phyloP scores from a whole-genome alignment of 2,329 filamentous ascomycete genomes.

The Botrytis squamosa region DNA sequence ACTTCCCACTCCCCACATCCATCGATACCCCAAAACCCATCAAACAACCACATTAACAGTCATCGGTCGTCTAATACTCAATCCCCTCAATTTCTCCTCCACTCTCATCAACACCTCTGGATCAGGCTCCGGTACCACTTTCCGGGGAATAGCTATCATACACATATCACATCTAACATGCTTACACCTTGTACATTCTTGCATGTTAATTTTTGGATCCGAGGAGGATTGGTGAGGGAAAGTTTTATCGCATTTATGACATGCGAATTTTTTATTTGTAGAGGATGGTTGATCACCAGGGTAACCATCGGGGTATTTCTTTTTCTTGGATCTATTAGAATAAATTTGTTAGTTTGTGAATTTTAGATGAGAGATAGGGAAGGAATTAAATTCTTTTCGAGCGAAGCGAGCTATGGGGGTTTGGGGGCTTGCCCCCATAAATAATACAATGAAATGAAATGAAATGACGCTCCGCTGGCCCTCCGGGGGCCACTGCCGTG shows the following conservation, averaged over 20 bases:
- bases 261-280: conserved; percentile 49
- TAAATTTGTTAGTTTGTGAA: conserved; percentile 21
- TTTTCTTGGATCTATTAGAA: conserved; percentile 56
- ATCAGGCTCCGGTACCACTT: conserved; percentile 60
- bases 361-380: accelerated
- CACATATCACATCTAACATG: conserved; percentile 61
- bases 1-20: not conserved
- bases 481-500: not conserved
- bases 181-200: conserved; percentile 58
- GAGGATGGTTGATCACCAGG: conserved; percentile 53
- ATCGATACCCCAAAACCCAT: not conserved
- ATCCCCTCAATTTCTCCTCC: conserved; percentile 51
- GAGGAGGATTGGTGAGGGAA: conserved; percentile 44
- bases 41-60: not conserved
- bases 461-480: not conserved
- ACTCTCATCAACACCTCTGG: conserved; percentile 58
- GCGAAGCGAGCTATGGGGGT: not conserved
- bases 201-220: conserved; percentile 31
- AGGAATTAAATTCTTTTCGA: not conserved
- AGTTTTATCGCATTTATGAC: conserved; percentile 60
- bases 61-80: conserved; percentile 23
- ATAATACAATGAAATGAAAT: not conserved
- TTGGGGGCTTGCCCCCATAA: not conserved
- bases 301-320: conserved; percentile 69
- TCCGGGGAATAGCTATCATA: conserved; percentile 46